Conservation (phyloP, 805 yeast genomes). For the Wickerhamiella shivajii region DNA sequence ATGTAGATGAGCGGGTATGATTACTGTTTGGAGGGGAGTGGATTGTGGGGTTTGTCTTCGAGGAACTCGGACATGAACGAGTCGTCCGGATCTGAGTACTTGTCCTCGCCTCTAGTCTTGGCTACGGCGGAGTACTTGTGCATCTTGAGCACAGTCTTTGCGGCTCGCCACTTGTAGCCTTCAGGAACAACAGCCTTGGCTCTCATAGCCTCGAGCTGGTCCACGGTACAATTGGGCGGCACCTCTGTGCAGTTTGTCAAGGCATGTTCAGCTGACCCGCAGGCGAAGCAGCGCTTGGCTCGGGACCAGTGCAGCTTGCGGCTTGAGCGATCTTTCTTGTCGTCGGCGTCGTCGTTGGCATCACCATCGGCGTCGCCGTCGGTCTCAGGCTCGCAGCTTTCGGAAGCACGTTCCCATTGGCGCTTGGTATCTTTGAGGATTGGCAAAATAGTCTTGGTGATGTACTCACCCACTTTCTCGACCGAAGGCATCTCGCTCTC, state of each 20-base stretch:
- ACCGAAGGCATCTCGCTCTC: constrained; percentile 7
- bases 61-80: constrained; percentile 1
- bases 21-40: too few relatives aligned
- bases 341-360: constrained; percentile 1
- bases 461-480: constrained; percentile 5
- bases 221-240: constrained; percentile 5
- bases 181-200: constrained; percentile 4
- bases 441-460: constrained; percentile 5
- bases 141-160: constrained; percentile 8
- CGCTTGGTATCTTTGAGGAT: constrained; percentile 4
- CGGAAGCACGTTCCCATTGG: constrained; percentile 3
- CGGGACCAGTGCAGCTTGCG: constrained; percentile 9
- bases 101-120: neutral
- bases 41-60: too few relatives aligned
- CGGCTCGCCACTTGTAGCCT: constrained; percentile 9
- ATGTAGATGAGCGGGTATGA: too few relatives aligned
- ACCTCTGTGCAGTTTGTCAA: constrained; percentile 4
- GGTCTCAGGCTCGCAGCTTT: too few relatives aligned
- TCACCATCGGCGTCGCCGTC: neutral
- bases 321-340: neutral
- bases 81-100: constrained; percentile 2
- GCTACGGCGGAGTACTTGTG: constrained; percentile 5
- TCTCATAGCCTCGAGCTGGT: constrained; percentile 3
- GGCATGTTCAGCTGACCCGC: constrained; percentile 7
- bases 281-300: constrained; percentile 8